These are phyloP conservation scores for Malus asiatica DNA, from an alignment of 306 rosid species.

Conservation along the genomic window DNA sequence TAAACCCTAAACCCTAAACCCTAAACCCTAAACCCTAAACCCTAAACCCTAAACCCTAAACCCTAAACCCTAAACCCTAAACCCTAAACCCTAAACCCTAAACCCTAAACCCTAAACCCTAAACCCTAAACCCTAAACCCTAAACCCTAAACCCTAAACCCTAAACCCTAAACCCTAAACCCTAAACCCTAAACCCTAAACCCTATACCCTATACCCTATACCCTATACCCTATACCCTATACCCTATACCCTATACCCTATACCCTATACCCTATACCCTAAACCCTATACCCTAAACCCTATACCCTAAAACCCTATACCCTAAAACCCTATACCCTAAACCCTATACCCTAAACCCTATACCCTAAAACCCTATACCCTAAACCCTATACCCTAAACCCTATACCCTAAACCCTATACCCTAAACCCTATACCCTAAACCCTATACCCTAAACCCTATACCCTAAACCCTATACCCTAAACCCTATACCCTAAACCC, in stretches of 20 bases:
- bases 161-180: constrained; percentile 1
- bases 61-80: constrained; percentile 8
- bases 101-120: constrained; percentile 8
- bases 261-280: background rate
- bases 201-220: constrained; percentile 4
- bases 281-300: background rate
- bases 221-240: constrained; percentile 5
- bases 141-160: constrained; percentile 6
- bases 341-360: background rate
- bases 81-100: constrained; percentile 6
- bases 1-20: constrained; percentile 12
- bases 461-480: constrained; percentile 13
- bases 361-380: background rate
- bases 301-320: constrained; percentile 3
- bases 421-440: background rate
- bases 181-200: background rate
- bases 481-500: background rate
- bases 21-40: constrained; percentile 8
- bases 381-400: background rate
- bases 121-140: constrained; percentile 15
- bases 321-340: background rate
- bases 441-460: constrained; percentile 17
- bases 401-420: background rate
- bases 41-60: background rate
- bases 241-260: constrained; percentile 10